These are phyloP conservation scores for Flaveria trinervia DNA, from an alignment of 129 eudicot genomes.

Conservation along the genomic window DNA sequence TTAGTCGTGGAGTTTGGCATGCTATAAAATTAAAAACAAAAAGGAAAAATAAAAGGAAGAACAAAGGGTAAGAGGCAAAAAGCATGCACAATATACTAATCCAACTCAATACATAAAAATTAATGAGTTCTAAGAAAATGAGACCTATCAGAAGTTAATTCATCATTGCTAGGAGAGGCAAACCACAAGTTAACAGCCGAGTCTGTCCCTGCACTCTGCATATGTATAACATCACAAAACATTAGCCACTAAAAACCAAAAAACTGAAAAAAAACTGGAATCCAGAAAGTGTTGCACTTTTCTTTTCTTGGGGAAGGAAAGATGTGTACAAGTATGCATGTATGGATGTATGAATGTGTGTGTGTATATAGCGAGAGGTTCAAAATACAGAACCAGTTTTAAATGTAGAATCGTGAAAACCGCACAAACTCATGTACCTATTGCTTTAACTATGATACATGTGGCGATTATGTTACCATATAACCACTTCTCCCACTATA, in stretches of 20 bases:
- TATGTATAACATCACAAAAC: constrained; percentile 25
- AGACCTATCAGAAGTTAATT: constrained; percentile 57
- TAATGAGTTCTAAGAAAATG: not conserved
- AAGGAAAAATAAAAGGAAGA: not conserved
- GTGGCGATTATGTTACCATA: not conserved
- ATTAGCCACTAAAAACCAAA: constrained; percentile 2
- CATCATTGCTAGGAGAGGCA: constrained; percentile 54
- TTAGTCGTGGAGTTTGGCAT: constrained; percentile 40
- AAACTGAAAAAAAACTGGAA: not conserved
- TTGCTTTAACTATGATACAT: not conserved
- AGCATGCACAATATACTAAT: not conserved
- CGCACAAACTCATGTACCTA: not conserved
- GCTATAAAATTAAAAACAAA: constrained; percentile 42
- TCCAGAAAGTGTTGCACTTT: not conserved
- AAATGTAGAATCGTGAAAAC: not conserved
- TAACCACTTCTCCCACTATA: not conserved
- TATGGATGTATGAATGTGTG: not conserved
- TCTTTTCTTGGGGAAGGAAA: not conserved
- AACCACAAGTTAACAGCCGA: constrained; percentile 92
- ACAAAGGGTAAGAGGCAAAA: not conserved
- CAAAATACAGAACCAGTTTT: not conserved
- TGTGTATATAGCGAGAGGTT: no score
- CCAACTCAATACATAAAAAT: not conserved
- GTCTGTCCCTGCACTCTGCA: constrained; percentile 98
- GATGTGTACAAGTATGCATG: not conserved